phyloP scores from a whole-genome alignment of 2,329 filamentous ascomycete genomes.

The Aspergillus persii region DNA sequence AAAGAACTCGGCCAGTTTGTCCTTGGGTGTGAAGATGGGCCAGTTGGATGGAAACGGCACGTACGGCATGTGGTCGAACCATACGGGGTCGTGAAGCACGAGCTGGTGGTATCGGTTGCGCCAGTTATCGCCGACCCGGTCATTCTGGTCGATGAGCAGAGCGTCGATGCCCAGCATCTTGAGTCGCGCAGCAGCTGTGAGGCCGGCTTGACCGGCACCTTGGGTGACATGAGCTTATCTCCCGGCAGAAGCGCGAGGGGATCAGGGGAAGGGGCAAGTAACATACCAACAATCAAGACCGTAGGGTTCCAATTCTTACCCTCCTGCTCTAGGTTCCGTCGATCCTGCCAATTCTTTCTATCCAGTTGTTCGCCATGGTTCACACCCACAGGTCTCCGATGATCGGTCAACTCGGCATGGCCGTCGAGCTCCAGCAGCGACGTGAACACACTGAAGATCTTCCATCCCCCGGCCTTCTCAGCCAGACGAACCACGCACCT shows the following conservation, averaged over 20 bases:
- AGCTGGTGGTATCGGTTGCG: conserved; percentile 62
- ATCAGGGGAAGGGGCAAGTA: neutral
- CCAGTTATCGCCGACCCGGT: conserved; percentile 64
- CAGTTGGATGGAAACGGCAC: conserved; percentile 62
- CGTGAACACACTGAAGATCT: conserved; percentile 64
- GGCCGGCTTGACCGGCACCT: conserved; percentile 61
- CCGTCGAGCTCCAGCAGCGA: conserved; percentile 55
- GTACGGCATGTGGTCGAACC: conserved; percentile 58
- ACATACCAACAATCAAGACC: conserved; percentile 60
- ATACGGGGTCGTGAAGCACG: conserved; percentile 67
- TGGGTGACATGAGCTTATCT: neutral
- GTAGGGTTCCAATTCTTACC: conserved; percentile 49
- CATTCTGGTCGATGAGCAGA: conserved; percentile 59
- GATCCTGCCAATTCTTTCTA: conserved; percentile 61
- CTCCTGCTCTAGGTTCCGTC: conserved; percentile 47
- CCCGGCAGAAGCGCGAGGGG: too few relatives aligned
- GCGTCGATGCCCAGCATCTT: conserved; percentile 57
- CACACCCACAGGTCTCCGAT: conserved; percentile 54
- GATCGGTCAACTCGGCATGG: conserved; percentile 50
- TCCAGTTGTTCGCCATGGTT: conserved; percentile 53
- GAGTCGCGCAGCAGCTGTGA: conserved; percentile 58
- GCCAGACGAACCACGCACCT: conserved; percentile 56
- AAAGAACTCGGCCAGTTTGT: conserved; percentile 68
- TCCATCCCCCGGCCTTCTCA: conserved; percentile 51
- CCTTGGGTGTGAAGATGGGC: conserved; percentile 70